Base-by-base conservation (phyloP, 1,284 basidiomycete genomes). In the Microbotryum lychnidis-dioicae region DNA sequence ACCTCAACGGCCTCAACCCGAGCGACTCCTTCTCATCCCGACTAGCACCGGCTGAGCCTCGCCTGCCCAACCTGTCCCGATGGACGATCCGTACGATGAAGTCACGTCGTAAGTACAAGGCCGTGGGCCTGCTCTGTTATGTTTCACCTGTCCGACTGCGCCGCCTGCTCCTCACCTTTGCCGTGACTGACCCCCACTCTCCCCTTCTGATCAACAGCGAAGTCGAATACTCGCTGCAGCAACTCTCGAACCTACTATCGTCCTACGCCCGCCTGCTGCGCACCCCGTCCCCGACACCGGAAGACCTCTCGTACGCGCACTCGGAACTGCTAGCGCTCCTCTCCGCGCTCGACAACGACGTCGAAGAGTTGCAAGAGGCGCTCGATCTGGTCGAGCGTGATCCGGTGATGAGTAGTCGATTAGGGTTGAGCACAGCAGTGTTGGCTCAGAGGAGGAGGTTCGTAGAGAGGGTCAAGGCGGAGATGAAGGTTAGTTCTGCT, bases 321-420 rank as follows among this genome's bases (percentile, higher is more conserved):
- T 47, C 58, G 0, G 64, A 92, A 84, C 77, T 93, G 55, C 84
- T 84, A 73, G 83, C 83, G 0, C 87, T 87, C 2, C 80, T 94
- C 10, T 80, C 83, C 2, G 77, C 85, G 1, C 77, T 94, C 37
- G 87, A 91, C 72, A 84, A 87, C 0, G 91, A 94, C 76, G 73
- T 92, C 31, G 87, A 91, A 64, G 90, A 91, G 71, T 76, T 94
- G 23, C 90, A 92, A 57, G 89, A 91, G 72, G 90, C 88, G 69
- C 89, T 94, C 31, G 84, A 83, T 82, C 87, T 74, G 65, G 81
- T 74, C 6, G 69, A 89, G 85, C 37, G 12, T 1, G 74, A 85
- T 87, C 58, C 87, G 88, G 6, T 89, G 0, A 88, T 87, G 46
- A 85, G 89, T 6, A 82, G 86, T n/a, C 79, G 86, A 73, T 92